Percentiles rank a stretch among this genome's conserved stretches.
These are phyloP conservation scores for Chrysochromulina tobinii DNA, from an alignment of 78 protist species.

Conservation along the genomic window DNA sequence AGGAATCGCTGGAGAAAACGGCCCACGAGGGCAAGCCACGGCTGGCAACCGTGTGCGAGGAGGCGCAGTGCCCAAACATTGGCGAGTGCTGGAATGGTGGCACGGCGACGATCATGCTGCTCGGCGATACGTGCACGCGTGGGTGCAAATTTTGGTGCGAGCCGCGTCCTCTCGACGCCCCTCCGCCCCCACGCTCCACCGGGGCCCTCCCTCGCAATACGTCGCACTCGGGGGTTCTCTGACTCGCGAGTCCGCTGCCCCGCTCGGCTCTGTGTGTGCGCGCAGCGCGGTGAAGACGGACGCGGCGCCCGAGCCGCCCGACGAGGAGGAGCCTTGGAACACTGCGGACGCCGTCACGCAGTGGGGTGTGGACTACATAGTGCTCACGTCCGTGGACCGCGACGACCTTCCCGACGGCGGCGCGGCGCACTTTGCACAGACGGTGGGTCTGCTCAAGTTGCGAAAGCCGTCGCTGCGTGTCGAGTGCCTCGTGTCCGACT, in stretches of 20 bases:
- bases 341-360: constrained; percentile 66
- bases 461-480: not conserved
- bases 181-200: no score
- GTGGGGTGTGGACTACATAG: constrained; percentile 90
- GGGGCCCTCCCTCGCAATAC: no score
- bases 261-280: no score
- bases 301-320: constrained; percentile 82
- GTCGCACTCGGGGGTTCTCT: no score
- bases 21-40: no score
- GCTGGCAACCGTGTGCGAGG: constrained; percentile 48
- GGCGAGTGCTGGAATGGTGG: constrained; percentile 93
- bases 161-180: no score
- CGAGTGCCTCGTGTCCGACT: constrained; percentile 32
- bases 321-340: constrained; percentile 81
- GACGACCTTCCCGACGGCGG: constrained; percentile 89
- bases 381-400: constrained; percentile 88
- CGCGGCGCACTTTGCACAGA: constrained; percentile 72
- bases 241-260: no score
- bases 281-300: constrained; percentile 73
- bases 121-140: constrained; percentile 93
- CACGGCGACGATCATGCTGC: constrained; percentile 91
- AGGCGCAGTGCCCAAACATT: constrained; percentile 65
- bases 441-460: constrained; percentile 64
- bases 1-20: not conserved
- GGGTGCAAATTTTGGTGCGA: constrained; percentile 86